A percentile compares a stretch with the other conserved stretches of the same genome.
Evolutionary conservation across 2,329 filamentous ascomycete species (phyloP).

Genomic region (Fusarium bulbicola): DNA sequence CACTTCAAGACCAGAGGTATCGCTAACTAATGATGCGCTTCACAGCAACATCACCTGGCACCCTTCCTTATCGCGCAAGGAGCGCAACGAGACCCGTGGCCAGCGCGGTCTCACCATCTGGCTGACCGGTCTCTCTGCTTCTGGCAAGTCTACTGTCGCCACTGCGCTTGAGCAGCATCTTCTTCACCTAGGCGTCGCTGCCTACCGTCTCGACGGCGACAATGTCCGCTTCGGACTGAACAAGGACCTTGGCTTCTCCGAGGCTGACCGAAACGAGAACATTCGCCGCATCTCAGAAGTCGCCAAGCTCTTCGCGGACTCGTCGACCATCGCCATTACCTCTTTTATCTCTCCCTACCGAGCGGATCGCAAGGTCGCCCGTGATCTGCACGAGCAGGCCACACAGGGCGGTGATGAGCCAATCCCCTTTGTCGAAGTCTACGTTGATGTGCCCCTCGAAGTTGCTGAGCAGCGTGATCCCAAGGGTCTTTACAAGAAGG

Average conservation of each 20-base stretch:
- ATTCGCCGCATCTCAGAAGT: conserved; percentile 97
- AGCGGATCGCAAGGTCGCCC: conserved; percentile 83
- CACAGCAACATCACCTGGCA: conserved; percentile 91
- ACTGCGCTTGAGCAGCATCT: conserved; percentile 97
- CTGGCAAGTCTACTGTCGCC: conserved; percentile 96
- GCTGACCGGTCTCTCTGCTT: conserved; percentile 96
- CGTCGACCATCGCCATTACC: conserved; percentile 85
- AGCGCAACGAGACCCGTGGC: conserved; percentile 78
- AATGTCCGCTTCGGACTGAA: conserved; percentile 98
- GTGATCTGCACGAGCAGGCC: conserved; percentile 75
- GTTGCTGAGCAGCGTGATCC: conserved; percentile 95
- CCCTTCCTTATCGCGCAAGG: conserved; percentile 78
- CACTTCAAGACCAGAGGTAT: conserved; percentile 15
- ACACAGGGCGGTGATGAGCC: conserved; percentile 67
- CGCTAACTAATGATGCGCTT: conserved; percentile 7
- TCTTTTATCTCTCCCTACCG: conserved; percentile 97
- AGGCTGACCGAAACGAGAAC: conserved; percentile 95
- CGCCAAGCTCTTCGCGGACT: conserved; percentile 95
- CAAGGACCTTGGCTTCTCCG: conserved; percentile 95
- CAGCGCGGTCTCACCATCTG: conserved; percentile 95
- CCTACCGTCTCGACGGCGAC: conserved; percentile 97
- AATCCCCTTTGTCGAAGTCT: conserved; percentile 92
- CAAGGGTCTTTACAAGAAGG: conserved; percentile 98
- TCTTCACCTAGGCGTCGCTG: conserved; percentile 80
- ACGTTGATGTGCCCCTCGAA: conserved; percentile 88